Evolutionary conservation across 108 stramenopile genomes (phyloP).

Genomic region (Cyclotella sp.): DNA sequence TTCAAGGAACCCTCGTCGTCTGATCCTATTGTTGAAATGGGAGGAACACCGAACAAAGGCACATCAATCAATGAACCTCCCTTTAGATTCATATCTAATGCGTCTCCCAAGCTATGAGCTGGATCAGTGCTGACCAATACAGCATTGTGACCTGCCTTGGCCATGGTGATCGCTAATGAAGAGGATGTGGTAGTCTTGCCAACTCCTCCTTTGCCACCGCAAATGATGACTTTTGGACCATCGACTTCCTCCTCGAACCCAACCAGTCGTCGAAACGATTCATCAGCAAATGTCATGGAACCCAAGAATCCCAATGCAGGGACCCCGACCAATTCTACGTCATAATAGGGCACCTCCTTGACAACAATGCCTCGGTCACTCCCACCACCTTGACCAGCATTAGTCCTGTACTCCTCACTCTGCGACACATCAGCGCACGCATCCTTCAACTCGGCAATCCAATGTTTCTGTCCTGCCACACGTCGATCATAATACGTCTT

Average conservation of each 20-base stretch:
- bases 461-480: constrained; percentile 70
- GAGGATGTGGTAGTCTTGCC: constrained; percentile 89
- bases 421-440: constrained; percentile 71
- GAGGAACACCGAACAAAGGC: constrained; percentile 77
- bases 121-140: constrained; percentile 95
- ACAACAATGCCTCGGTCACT: constrained; percentile 56
- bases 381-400: constrained; percentile 47
- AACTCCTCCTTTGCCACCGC: constrained; percentile 92
- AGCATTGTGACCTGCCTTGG: constrained; percentile 84
- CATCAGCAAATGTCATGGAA: constrained; percentile 54
- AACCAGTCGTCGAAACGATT: constrained; percentile 57
- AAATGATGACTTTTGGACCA: constrained; percentile 78
- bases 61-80: constrained; percentile 75
- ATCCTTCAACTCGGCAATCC: constrained; percentile 71
- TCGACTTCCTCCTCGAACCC: constrained; percentile 60
- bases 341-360: constrained; percentile 81
- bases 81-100: constrained; percentile 75
- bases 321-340: constrained; percentile 85
- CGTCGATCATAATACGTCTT: constrained; percentile 76
- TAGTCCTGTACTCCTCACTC: constrained; percentile 65
- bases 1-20: constrained; percentile 72
- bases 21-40: constrained; percentile 13
- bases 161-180: constrained; percentile 88
- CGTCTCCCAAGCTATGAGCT: constrained; percentile 97
- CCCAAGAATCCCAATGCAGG: constrained; percentile 84